These are phyloP conservation scores for Yamadazyma membranifaciens DNA, from an alignment of 1,139 yeast species.

Conservation along the genomic window DNA sequence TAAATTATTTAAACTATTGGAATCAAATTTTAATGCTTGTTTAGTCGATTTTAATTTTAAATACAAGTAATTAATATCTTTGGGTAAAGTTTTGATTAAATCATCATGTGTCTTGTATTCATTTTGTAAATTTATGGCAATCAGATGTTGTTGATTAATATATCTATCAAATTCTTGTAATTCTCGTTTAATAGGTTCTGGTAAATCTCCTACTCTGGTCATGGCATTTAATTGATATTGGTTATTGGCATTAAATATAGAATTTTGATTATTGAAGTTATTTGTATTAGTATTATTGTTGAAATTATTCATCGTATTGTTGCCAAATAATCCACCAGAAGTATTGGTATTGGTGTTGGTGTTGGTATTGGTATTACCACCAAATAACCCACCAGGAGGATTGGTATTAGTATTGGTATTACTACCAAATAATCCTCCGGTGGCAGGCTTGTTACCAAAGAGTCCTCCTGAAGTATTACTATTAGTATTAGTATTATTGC, in stretches of 20 bases:
- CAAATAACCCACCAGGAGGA: conserved; percentile 39
- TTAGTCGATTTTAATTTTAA: conserved; percentile 62
- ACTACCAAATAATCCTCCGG: conserved; percentile 43
- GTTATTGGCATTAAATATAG: conserved; percentile 13
- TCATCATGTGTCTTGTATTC: conserved; percentile 65
- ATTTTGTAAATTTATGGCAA: conserved; percentile 73
- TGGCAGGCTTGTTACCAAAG: conserved; percentile 31
- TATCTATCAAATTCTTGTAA: conserved; percentile 81
- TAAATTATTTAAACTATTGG: conserved; percentile 32
- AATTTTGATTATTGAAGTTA: conserved; percentile 8
- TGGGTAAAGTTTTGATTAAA: conserved; percentile 75
- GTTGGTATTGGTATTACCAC: conserved; percentile 17
- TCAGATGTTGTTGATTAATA: conserved; percentile 78
- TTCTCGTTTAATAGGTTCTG: conserved; percentile 68
- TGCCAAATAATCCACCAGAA: conserved; percentile 9
- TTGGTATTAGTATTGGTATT: conserved; percentile 13
- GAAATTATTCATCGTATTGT: neutral
- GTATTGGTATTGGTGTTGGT: too few relatives aligned
- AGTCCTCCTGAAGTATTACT: conserved; percentile 29
- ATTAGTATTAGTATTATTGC: conserved; percentile 12
- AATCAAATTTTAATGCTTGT: conserved; percentile 58
- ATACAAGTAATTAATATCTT: conserved; percentile 73
- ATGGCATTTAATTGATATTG: conserved; percentile 64
- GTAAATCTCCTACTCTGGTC: conserved; percentile 85
- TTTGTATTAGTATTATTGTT: neutral